A percentile compares a stretch with the other conserved stretches of the same genome.
Conservation (phyloP, 2,329 filamentous ascomycete genomes). For the Colletotrichum tabaci region DNA sequence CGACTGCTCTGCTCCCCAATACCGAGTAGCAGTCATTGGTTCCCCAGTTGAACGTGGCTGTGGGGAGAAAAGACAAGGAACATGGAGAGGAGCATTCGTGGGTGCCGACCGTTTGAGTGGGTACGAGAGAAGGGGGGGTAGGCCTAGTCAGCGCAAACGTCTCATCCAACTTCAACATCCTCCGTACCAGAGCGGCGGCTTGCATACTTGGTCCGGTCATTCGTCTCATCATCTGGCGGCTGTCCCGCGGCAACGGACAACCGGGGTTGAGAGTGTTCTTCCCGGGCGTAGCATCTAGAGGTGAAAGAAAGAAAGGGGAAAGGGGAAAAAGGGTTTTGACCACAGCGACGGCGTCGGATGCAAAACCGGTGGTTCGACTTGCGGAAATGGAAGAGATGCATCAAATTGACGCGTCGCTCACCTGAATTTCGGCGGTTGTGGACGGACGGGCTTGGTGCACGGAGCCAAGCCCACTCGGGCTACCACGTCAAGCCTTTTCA, state of each 20-base stretch:
- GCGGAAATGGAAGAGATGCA: neutral
- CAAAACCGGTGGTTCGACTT: neutral
- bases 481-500: conserved; percentile 23
- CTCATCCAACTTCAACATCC: neutral
- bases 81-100: neutral
- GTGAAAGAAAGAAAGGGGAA: neutral
- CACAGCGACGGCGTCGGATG: neutral
- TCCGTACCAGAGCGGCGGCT: neutral
- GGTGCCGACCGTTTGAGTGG: neutral
- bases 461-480: conserved; percentile 28
- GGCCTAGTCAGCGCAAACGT: conserved; percentile 11
- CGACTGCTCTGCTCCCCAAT: neutral
- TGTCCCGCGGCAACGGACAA: conserved; percentile 18
- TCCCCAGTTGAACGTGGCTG: neutral
- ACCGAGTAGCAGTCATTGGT: neutral
- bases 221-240: conserved; percentile 29
- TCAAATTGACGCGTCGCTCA: conserved; percentile 13
- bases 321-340: neutral
- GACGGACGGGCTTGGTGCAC: conserved; percentile 27
- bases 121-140: conserved; percentile 14
- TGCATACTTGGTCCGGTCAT: conserved; percentile 17
- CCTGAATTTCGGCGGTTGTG: conserved; percentile 34
- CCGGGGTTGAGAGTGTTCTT: neutral
- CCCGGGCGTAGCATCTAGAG: conserved; percentile 1
- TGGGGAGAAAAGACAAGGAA: neutral